Evolutionary conservation across 208 protist genomes (phyloP).

Genomic region (Entamoeba dispar): DNA sequence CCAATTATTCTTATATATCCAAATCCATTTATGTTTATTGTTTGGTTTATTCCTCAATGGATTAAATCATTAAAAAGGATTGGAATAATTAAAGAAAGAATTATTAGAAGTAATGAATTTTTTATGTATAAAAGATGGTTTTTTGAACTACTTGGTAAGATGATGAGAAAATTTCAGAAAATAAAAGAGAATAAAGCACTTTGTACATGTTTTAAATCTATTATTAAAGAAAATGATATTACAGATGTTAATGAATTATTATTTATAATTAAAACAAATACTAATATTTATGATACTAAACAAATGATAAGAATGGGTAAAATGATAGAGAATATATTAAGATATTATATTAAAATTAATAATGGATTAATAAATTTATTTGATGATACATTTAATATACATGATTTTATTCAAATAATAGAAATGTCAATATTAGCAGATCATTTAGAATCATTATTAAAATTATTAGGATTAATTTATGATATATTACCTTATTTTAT

Average conservation of each 20-base stretch:
- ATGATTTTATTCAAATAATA: background rate
- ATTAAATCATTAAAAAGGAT: background rate
- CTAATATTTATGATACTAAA: background rate
- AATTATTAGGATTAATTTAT: background rate
- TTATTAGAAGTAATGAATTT: background rate
- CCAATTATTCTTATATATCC: background rate
- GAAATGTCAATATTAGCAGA: background rate
- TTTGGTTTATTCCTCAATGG: background rate
- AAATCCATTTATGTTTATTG: background rate
- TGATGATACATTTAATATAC: background rate
- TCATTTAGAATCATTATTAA: background rate
- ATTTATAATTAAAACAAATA: background rate
- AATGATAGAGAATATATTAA: background rate
- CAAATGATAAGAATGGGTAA: background rate
- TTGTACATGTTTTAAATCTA: background rate
- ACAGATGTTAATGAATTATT: background rate
- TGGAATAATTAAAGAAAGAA: background rate
- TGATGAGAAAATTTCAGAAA: background rate
- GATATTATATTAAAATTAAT: background rate
- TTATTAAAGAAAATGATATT: background rate
- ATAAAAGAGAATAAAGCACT: background rate
- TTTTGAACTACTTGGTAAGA: background rate
- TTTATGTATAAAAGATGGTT: background rate
- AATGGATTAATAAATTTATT: background rate
- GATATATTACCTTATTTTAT: background rate